phyloP scores from a whole-genome alignment of 306 rosid species.

The Cicer chorassanicum region DNA sequence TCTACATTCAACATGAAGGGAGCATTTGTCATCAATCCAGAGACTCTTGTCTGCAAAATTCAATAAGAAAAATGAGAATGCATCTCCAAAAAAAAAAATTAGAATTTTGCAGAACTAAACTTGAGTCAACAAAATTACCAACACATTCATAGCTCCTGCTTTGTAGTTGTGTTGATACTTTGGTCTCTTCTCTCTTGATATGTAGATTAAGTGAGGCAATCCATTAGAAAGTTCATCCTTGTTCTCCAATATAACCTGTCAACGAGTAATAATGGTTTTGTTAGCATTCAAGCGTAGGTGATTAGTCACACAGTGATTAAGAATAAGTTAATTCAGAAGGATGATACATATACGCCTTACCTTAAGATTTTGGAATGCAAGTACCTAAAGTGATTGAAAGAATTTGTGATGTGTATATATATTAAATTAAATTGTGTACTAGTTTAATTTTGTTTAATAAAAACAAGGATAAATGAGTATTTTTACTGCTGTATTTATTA shows the following conservation, averaged over 20 bases:
- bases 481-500: slow-evolving; percentile 23
- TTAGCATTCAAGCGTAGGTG: too few relatives aligned
- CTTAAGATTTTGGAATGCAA: too few relatives aligned
- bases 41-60: slow-evolving; percentile 61
- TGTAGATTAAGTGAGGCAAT: slow-evolving; percentile 64
- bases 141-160: slow-evolving; percentile 80
- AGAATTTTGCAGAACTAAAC: not conserved
- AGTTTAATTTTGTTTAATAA: not conserved
- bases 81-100: not conserved
- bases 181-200: slow-evolving; percentile 70
- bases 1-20: slow-evolving; percentile 74
- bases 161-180: slow-evolving; percentile 60
- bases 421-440: not conserved
- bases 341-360: not conserved
- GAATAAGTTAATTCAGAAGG: not conserved
- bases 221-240: slow-evolving; percentile 49
- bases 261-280: not conserved
- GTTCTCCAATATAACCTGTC: slow-evolving; percentile 66
- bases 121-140: slow-evolving; percentile 46
- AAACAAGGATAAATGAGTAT: not conserved
- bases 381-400: not conserved
- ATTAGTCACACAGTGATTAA: not conserved
- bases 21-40: slow-evolving; percentile 74
- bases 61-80: not conserved
- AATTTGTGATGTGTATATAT: not conserved